Base-by-base conservation (phyloP, 2,329 filamentous ascomycete species). In the Alternaria atra region DNA sequence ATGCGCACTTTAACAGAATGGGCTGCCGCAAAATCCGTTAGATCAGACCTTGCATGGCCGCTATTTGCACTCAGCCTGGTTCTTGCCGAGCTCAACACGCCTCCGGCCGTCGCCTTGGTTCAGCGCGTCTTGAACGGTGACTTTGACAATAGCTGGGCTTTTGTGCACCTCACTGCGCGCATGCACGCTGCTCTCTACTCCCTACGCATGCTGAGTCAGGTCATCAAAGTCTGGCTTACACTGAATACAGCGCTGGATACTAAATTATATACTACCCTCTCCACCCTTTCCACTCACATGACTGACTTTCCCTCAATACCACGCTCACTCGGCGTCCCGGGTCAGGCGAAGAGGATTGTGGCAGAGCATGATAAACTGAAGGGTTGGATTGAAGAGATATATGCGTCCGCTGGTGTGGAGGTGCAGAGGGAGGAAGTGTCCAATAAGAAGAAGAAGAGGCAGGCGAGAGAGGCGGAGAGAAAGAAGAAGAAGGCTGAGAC, bases 101-200 rank as follows among this genome's bases (percentile, higher is more conserved):
- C 70, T 2, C 71, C 74, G 1, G 35, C 65, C 3, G 44, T 71
- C 5, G 39, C 64, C 2, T 44, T 67, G 5, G 54, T 71, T 12
- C 29, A 64, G 3, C 68, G 66, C 9, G 54, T 74, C 0, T 17
- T 82, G 3, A 71, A 71, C 3, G 72, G 71, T 8, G 66, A 76
- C 0, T 73, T 73, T n/a, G 67, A 76, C 42, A 71, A 72, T 15
- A 74, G 67, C 0, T 82, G 80, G 81, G 61, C 68, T 0, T 73
- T 73, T 5, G 59, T 82, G 6, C 81, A 83, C 27, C 65, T 82
- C 6, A 68, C 66, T 6, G 80, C 80, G 9, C 74, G 80, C 23
- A 61, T 80, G 6, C 80, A 83, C 51, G 80, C 81, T 6, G 72
- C 73, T 1, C 69, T 81, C 6, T 83, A 83, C 60, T 82, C 81